Conservation (phyloP, 2,329 filamentous ascomycete species). For the Cyphellophora europaea region DNA sequence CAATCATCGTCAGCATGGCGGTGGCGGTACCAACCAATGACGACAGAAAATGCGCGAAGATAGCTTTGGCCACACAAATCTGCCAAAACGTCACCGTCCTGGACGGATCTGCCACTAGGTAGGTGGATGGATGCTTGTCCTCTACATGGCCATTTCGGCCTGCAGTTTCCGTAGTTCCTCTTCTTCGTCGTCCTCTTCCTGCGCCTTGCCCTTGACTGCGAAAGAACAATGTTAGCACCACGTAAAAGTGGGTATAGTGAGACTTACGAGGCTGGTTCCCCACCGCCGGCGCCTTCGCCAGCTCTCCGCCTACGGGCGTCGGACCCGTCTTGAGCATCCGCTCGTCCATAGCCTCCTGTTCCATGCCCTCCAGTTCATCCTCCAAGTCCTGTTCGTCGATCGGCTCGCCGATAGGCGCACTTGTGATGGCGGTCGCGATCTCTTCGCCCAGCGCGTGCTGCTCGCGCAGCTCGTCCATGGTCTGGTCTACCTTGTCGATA, state of each 20-base stretch:
- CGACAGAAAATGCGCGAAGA: too few relatives aligned
- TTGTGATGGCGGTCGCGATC: conserved; percentile 77
- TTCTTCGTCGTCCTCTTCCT: conserved; percentile 94
- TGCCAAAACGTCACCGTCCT: too few relatives aligned
- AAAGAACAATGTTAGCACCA: neutral
- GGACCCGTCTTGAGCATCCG: conserved; percentile 85
- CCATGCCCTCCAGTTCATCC: conserved; percentile 72
- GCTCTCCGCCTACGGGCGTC: conserved; percentile 72
- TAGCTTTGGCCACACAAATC: too few relatives aligned
- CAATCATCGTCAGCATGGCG: too few relatives aligned
- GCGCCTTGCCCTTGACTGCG: conserved; percentile 35
- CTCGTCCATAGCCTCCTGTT: conserved; percentile 88
- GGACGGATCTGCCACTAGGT: too few relatives aligned
- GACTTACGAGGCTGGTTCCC: conserved; percentile 16
- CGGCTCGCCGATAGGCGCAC: conserved; percentile 54
- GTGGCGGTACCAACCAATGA: too few relatives aligned
- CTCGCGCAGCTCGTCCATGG: conserved; percentile 87
- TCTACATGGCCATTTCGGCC: conserved; percentile 94
- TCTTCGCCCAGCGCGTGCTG: conserved; percentile 91
- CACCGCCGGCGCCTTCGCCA: conserved; percentile 69
- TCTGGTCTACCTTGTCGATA: conserved; percentile 88
- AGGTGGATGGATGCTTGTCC: too few relatives aligned
- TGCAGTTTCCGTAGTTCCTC: conserved; percentile 87
- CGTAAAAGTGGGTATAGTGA: neutral
- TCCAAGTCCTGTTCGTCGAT: conserved; percentile 83